Conservation (phyloP, 495 filamentous ascomycete species). For the Aspergillus sparsus region DNA sequence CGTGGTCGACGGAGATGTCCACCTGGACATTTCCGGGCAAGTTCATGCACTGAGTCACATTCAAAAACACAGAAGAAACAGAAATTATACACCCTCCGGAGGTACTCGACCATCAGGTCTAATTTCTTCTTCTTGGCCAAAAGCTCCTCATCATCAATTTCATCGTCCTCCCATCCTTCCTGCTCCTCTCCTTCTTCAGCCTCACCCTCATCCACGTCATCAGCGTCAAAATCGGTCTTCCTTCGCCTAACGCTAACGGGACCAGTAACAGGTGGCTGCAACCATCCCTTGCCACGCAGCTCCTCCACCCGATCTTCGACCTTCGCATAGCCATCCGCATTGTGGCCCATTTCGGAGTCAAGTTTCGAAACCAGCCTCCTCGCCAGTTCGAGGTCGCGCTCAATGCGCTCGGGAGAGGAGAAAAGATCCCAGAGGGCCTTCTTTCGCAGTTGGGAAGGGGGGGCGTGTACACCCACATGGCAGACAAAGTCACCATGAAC, state of each 20-base stretch:
- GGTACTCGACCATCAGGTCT: constrained; percentile 92
- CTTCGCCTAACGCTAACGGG: constrained; percentile 59
- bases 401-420: constrained; percentile 83
- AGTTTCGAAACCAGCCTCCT: constrained; percentile 73
- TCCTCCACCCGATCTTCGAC: constrained; percentile 87
- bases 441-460: constrained; percentile 81
- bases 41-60: constrained; percentile 93
- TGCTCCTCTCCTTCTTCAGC: constrained; percentile 70
- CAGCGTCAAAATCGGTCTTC: constrained; percentile 61
- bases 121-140: constrained; percentile 93
- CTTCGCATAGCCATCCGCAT: constrained; percentile 67
- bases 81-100: constrained; percentile 95
- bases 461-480: constrained; percentile 93
- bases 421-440: constrained; percentile 98
- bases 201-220: constrained; percentile 70
- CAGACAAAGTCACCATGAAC: constrained; percentile 93
- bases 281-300: constrained; percentile 67
- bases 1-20: constrained; percentile 92
- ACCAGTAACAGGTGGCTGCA: constrained; percentile 66
- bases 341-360: constrained; percentile 72
- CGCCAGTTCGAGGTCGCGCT: constrained; percentile 79
- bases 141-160: constrained; percentile 86
- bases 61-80: constrained; percentile 99
- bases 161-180: constrained; percentile 78
- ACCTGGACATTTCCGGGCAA: constrained; percentile 92